Conservation (phyloP, 2,329 filamentous ascomycete species). For the Myriosclerotinia scirpicola region DNA sequence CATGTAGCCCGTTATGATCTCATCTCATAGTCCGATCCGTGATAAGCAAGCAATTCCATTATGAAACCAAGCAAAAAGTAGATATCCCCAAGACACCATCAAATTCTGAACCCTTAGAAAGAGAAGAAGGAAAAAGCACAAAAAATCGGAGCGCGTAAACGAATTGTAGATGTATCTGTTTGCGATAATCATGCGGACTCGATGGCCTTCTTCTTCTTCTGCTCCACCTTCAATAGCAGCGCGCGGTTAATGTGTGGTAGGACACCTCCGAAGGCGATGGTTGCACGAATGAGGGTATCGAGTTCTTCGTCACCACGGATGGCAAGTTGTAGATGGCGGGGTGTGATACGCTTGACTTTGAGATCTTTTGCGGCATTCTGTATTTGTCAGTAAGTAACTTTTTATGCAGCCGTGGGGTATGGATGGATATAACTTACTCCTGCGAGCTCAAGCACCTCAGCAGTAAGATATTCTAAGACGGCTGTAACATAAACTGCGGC, state of each 20-base stretch:
- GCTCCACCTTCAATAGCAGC: conserved; percentile 90
- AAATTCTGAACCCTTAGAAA: conserved; percentile 19
- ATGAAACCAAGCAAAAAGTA: conserved; percentile 23
- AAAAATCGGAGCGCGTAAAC: conserved; percentile 16
- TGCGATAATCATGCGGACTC: conserved; percentile 39
- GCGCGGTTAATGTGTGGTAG: conserved; percentile 98
- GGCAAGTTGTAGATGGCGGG: conserved; percentile 93
- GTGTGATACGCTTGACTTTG: conserved; percentile 99
- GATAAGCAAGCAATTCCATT: conserved; percentile 19
- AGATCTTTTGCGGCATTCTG: conserved; percentile 98
- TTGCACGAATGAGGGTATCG: conserved; percentile 94
- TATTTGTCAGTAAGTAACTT: conserved; percentile 26
- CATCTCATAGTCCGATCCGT: conserved; percentile 19
- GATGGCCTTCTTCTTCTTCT: conserved; percentile 81
- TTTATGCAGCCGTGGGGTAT: conserved; percentile 15
- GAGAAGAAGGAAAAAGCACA: conserved; percentile 17
- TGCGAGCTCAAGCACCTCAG: conserved; percentile 95
- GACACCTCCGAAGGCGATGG: conserved; percentile 97
- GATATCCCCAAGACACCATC: conserved; percentile 24
- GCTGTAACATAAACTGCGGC: conserved; percentile 97
- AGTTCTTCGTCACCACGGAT: conserved; percentile 98
- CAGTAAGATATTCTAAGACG: conserved; percentile 95
- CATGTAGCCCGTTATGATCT: conserved; percentile 15
- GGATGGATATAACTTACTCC: conserved; percentile 60
- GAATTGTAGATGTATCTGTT: conserved; percentile 5